Evolutionary conservation across 2,329 filamentous ascomycete genomes (phyloP).

Genomic region (Fusarium sp.): DNA sequence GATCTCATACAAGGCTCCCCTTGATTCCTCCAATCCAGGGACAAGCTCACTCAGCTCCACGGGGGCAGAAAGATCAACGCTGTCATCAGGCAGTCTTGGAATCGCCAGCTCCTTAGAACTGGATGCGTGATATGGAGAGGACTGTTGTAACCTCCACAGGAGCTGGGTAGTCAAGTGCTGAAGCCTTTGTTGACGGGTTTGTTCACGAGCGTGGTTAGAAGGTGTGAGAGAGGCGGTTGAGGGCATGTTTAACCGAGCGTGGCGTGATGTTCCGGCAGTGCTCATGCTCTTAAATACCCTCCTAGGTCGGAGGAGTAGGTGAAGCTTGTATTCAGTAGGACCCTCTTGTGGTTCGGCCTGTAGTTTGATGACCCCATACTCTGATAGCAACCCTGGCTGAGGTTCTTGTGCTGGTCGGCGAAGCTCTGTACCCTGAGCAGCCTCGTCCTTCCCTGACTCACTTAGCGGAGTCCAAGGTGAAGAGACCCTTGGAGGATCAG

Average conservation of each 20-base stretch:
- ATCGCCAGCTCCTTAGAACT: conserved; percentile 79
- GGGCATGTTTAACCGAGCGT: conserved; percentile 26
- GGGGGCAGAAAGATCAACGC: conserved; percentile 57
- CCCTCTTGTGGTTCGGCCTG: conserved; percentile 93
- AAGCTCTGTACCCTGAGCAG: conserved; percentile 20
- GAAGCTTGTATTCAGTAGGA: conserved; percentile 95
- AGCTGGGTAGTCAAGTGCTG: conserved; percentile 95
- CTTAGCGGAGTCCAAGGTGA: conserved; percentile 85
- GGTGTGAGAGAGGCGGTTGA: conserved; percentile 50
- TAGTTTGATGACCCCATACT: conserved; percentile 78
- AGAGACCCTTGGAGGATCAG: conserved; percentile 85
- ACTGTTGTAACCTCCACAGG: conserved; percentile 94
- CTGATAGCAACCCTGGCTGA: conserved; percentile 59
- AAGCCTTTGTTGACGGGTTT: conserved; percentile 82
- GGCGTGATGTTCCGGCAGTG: conserved; percentile 56
- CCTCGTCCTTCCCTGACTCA: conserved; percentile 52
- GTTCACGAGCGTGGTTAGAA: conserved; percentile 78
- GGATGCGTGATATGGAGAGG: conserved; percentile 87
- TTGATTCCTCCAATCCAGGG: conserved; percentile 89
- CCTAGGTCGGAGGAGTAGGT: conserved; percentile 83
- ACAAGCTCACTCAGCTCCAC: conserved; percentile 67
- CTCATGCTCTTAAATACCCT: conserved; percentile 78
- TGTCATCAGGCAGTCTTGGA: conserved; percentile 76
- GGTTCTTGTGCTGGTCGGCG: conserved; percentile 39
- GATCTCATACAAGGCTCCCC: conserved; percentile 94